Conservation (phyloP, 225 moss, liverwort and hornwort species). For the Polytrichum formosum region DNA sequence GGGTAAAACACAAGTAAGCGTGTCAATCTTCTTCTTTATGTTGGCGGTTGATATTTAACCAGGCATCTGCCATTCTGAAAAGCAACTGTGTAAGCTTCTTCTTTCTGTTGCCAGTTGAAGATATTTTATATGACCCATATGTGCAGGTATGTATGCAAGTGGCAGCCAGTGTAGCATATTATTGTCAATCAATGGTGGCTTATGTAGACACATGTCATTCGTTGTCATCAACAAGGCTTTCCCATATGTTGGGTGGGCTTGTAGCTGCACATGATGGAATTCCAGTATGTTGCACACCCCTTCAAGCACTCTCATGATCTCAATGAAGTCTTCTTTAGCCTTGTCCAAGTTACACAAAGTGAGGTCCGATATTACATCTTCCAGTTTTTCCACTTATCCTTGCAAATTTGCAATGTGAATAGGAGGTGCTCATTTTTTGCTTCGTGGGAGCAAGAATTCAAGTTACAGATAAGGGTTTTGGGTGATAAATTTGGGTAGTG, state of each 20-base stretch:
- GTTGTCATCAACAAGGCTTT: slow-evolving; percentile 76
- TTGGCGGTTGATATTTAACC: not conserved
- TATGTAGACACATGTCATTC: slow-evolving; percentile 82
- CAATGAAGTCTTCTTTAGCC: not conserved
- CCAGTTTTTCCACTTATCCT: no score
- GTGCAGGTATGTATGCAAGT: slow-evolving; percentile 90
- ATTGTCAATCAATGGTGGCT: slow-evolving; percentile 51
- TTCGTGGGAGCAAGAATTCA: not conserved
- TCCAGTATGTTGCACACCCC: slow-evolving; percentile 47
- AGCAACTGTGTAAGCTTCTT: slow-evolving; percentile 32
- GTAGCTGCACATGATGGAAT: slow-evolving; percentile 38
- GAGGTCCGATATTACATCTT: no score
- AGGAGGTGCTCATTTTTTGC: not conserved
- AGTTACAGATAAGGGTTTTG: slow-evolving; percentile 2
- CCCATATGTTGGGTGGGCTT: slow-evolving; percentile 68
- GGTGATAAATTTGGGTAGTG: slow-evolving; percentile 15
- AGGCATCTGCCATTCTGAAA: not conserved
- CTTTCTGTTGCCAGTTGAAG: not conserved
- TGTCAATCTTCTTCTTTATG: not conserved
- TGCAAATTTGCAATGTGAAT: not conserved
- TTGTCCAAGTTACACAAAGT: not conserved
- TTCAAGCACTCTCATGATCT: slow-evolving; percentile 3
- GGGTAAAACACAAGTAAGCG: slow-evolving; percentile 89
- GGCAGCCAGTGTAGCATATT: slow-evolving; percentile 67
- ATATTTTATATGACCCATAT: slow-evolving; percentile 1